These are phyloP conservation scores for Diplocarpon rosae DNA, from an alignment of 2,329 filamentous ascomycete genomes.

Conservation along the genomic window DNA sequence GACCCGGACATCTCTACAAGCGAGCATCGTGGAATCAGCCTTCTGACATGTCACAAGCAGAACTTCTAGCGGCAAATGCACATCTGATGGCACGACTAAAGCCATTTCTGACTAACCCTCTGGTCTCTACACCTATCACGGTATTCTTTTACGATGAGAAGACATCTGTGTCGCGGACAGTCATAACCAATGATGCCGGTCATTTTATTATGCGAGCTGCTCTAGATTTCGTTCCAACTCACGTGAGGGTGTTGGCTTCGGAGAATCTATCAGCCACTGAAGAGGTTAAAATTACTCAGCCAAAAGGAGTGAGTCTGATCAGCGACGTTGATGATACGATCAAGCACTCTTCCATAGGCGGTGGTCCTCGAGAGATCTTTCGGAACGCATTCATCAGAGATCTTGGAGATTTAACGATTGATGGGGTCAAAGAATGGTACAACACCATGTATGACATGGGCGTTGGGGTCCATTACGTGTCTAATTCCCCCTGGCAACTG, in stretches of 20 bases:
- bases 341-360: constrained; percentile 84
- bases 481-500: constrained; percentile 98
- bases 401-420: constrained; percentile 66
- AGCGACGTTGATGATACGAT: constrained; percentile 98
- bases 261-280: constrained; percentile 76
- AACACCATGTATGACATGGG: constrained; percentile 63
- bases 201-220: constrained; percentile 76
- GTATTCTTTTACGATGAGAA: constrained; percentile 90
- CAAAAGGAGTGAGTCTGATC: constrained; percentile 77
- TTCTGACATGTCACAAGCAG: constrained; percentile 59
- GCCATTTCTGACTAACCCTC: constrained; percentile 80
- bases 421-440: constrained; percentile 89
- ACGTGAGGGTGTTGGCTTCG: constrained; percentile 77
- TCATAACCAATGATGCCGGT: constrained; percentile 77
- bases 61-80: constrained; percentile 69
- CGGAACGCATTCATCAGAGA: constrained; percentile 91
- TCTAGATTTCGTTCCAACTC: constrained; percentile 81
- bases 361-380: constrained; percentile 87
- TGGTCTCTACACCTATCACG: constrained; percentile 68
- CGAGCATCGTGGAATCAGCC: constrained; percentile 31
- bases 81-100: constrained; percentile 80
- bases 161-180: constrained; percentile 71
- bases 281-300: constrained; percentile 65
- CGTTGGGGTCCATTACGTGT: constrained; percentile 90
- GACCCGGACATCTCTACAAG: constrained; percentile 32